Evolutionary conservation across 176 grass and related monocot species (phyloP), one percentile per base, ranked within the genome.

Genomic region (Echinochloa phyllopogon): DNA sequence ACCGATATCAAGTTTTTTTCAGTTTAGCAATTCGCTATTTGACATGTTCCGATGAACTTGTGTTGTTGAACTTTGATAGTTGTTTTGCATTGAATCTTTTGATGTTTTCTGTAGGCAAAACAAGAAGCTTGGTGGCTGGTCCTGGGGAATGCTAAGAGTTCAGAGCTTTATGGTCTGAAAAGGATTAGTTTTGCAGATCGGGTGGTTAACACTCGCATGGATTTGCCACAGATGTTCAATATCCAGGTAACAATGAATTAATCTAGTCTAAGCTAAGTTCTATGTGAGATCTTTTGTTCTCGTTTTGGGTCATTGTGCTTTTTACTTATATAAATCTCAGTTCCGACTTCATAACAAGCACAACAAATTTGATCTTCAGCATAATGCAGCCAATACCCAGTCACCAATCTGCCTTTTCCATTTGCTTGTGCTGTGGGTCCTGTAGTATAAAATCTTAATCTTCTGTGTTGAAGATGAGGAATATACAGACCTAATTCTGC

Each of bases 91-190:
- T 84, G 61, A 13, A 76, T 13, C 16, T 60, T 77, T 48, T 82
- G 15, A 84, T 47, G n/a, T 77, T 65, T 74, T 73, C n/a, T 67
- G 23, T 82, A 98, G 95, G 89, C 87, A 63, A 98, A 98, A 87
- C 91, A 95, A 88, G 96, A 98, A 95, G 96, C 93, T 67, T 98
- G 96, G 93, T 98, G 96, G 96, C 78, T 98, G 69, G 89, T 98
- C 77, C 77, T 98, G 63, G 96, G 96, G 77, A 95, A 94, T 86
- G 49, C 75, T 75, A 50, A 62, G 29, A 88, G 71, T 73, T 98
- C 91, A 50, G 96, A 95, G 87, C 79, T 98, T 37, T 95, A 98
- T 95, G 91, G 87, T 87, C 71, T 98, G 37, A 98, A 98, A 87
- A 93, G 96, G 88, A 89, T 98, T 73, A 94, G 89, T 93, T 94